Evolutionary conservation across 2,329 filamentous ascomycete genomes (phyloP).

Genomic region (Hymenotorrendiella dingleyae): DNA sequence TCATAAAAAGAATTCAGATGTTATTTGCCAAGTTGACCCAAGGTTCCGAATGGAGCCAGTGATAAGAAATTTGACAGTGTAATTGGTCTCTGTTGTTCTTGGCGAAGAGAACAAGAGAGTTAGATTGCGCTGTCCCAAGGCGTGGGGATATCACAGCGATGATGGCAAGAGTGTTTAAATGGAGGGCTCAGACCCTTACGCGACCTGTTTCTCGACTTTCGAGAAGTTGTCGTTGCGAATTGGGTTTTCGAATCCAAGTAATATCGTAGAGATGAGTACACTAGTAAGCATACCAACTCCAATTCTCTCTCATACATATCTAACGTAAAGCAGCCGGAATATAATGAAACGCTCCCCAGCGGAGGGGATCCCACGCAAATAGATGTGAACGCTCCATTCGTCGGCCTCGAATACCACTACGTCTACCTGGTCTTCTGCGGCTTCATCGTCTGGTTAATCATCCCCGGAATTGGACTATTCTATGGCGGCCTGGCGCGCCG

Average conservation of each 20-base stretch:
- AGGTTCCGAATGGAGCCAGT: not conserved
- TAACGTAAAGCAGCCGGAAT: conserved; percentile 18
- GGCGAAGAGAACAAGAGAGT: not conserved
- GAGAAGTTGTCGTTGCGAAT: not conserved
- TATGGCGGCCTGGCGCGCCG: conserved; percentile 58
- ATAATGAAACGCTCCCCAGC: conserved; percentile 35
- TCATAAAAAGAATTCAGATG: not conserved
- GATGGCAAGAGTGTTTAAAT: not conserved
- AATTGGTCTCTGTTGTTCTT: not conserved
- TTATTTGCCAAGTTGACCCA: not conserved
- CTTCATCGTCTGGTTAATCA: conserved; percentile 60
- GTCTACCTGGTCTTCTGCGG: conserved; percentile 52
- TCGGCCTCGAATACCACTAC: conserved; percentile 55
- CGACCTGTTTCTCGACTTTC: not conserved
- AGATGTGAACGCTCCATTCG: conserved; percentile 48
- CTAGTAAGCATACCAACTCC: conserved; percentile 6
- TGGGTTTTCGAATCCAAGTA: not conserved
- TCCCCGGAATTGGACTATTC: conserved; percentile 59
- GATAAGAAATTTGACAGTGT: not conserved
- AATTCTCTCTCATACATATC: not conserved
- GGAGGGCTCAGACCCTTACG: not conserved
- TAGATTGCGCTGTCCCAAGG: not conserved
- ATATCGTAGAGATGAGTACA: conserved; percentile 13
- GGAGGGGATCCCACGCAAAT: conserved; percentile 48
- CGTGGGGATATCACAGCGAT: not conserved